Evolutionary conservation across 1,284 basidiomycete genomes (phyloP), one percentile per base, ranked within the genome.

Genomic region (Boletus nobilissimus): DNA sequence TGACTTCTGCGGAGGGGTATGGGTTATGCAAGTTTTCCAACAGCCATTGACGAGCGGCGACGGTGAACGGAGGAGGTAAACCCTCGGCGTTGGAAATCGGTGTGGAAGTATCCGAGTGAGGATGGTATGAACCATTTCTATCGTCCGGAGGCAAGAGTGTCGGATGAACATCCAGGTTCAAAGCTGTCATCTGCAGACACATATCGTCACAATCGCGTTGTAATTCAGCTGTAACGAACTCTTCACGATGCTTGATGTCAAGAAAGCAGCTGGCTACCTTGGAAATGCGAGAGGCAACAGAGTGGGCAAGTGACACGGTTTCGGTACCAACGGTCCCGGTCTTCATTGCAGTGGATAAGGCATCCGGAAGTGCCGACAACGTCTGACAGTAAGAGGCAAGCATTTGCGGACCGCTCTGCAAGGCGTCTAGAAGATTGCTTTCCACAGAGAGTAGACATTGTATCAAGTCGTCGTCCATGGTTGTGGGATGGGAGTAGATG

Each of bases 1-100:
- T 82, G 73, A 81, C 60, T 64, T 75, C 81, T 3, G 88, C 83
- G 32, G 85, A 84, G 0, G 91, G 91, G 72, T 91, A 92, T 0
- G 91, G 91, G 67, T 91, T 88, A 65, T 89, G 86, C 2, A 91
- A 68, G 74, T 92, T 89, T 0, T 85, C 72, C 5, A 90, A 10
- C 0, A 92, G 75, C 90, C 91, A 83, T 5, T 3, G 67, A 51
- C 77, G 18, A 0, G 77, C 71, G 1, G 71, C 0, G 1, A 3
- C 0, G 1, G 75, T 19, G 6, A 77, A 74, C 1, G 70, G n/a
- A 19, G 81, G 22, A 0, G 34, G 39, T 1, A 65, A 65, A 2
- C 3, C 7, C 1, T 54, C 60, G 3, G 7, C 22, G 18, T n/a
- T 32, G 0, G 8, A 6, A 24, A 9, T 18, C 4, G 46, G 19